phyloP scores from a whole-genome alignment of 2,329 filamentous ascomycete genomes.

The Colletotrichum zoysiae region DNA sequence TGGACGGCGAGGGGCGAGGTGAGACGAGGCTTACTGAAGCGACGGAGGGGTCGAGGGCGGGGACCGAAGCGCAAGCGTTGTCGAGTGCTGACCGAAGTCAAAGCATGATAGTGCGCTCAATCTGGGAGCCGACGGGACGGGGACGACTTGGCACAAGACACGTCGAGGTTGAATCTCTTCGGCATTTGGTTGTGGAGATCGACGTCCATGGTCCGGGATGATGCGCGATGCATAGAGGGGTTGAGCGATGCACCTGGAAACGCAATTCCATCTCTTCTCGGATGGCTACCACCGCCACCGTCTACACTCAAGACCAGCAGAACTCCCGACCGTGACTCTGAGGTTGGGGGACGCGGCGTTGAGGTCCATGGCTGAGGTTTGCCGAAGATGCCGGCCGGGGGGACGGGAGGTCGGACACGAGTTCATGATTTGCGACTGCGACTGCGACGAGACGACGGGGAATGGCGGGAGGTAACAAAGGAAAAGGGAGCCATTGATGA shows the following conservation, averaged over 20 bases:
- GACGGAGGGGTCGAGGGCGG: neutral
- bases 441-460: slow-evolving; percentile 29
- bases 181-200: slow-evolving; percentile 30
- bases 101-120: neutral
- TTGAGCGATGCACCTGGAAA: slow-evolving; percentile 18
- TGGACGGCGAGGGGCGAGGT: neutral
- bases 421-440: slow-evolving; percentile 21
- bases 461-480: slow-evolving; percentile 41
- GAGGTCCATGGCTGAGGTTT: slow-evolving; percentile 7
- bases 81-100: neutral
- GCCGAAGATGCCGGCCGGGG: slow-evolving; percentile 37
- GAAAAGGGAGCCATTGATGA: slow-evolving; percentile 44
- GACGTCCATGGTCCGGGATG: slow-evolving; percentile 28
- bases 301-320: neutral
- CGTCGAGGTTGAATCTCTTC: slow-evolving; percentile 22
- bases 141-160: slow-evolving; percentile 2
- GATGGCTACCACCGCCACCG: neutral
- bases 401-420: slow-evolving; percentile 12
- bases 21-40: neutral
- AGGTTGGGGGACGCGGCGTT: neutral
- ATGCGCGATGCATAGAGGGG: slow-evolving; percentile 42
- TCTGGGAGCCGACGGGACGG: neutral
- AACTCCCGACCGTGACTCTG: neutral
- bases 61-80: neutral
- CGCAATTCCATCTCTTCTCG: neutral